Conservation (phyloP, 164 flowering plant species). For the Piper longum region DNA sequence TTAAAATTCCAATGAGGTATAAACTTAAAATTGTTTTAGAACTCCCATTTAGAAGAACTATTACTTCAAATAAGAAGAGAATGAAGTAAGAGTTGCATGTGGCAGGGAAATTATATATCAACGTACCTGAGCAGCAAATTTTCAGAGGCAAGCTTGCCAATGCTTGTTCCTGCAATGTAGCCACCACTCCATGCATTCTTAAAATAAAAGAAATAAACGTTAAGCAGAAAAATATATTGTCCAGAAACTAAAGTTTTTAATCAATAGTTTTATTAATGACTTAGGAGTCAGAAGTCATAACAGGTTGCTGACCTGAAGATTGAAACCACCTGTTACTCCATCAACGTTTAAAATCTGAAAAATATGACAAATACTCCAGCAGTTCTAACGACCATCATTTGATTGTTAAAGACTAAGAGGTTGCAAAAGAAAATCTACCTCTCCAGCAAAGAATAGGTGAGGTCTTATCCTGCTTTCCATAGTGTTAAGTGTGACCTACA, state of each 20-base stretch:
- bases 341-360: conserved; percentile 77
- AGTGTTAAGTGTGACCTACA: conserved; percentile 56
- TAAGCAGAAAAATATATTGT: background rate
- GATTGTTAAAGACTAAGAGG: background rate
- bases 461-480: conserved; percentile 77
- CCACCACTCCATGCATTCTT: conserved; percentile 99
- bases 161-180: conserved; percentile 80
- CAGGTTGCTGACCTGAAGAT: conserved; percentile 63
- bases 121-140: background rate
- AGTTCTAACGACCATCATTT: background rate
- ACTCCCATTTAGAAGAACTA: too few species aligned
- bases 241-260: background rate
- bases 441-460: conserved; percentile 76
- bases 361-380: background rate
- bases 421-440: conserved; percentile 33
- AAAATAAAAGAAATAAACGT: conserved; percentile 1
- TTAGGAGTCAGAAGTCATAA: background rate
- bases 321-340: conserved; percentile 99
- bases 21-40: background rate
- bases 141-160: conserved; percentile 32
- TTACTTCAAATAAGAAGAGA: too few species aligned
- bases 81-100: too few species aligned
- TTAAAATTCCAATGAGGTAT: background rate
- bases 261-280: background rate
- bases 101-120: background rate